Evolutionary conservation across 192 early-diverging fungal genomes (phyloP).

Genomic region (Cetraspora pellucida): DNA sequence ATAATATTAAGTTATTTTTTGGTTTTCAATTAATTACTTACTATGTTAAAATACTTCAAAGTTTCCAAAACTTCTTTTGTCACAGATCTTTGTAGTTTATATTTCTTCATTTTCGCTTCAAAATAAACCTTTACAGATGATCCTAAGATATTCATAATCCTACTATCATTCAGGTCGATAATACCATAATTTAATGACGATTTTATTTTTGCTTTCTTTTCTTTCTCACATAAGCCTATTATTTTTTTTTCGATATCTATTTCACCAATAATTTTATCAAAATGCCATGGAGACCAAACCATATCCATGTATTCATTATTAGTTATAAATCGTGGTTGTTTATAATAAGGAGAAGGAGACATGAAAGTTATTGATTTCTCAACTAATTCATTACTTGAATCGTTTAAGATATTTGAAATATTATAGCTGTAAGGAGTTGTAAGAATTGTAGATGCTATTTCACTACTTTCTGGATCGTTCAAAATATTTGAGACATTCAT

Average conservation of each 20-base stretch:
- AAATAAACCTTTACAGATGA: slow-evolving; percentile 23
- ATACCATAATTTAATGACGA: slow-evolving; percentile 32
- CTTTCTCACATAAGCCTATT: slow-evolving; percentile 24
- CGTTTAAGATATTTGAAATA: no score
- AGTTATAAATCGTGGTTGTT: slow-evolving; percentile 30
- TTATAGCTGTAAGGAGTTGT: not conserved
- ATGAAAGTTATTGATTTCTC: no score
- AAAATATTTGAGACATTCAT: no score
- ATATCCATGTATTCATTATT: slow-evolving; percentile 31
- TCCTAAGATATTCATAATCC: slow-evolving; percentile 15
- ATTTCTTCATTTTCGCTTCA: slow-evolving; percentile 20
- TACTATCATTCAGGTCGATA: slow-evolving; percentile 28
- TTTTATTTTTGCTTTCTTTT: slow-evolving; percentile 22
- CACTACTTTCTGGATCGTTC: no score
- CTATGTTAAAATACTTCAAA: slow-evolving; percentile 11
- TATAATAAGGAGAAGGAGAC: slow-evolving; percentile 15
- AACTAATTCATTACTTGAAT: no score
- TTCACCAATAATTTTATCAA: slow-evolving; percentile 22
- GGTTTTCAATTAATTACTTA: not conserved
- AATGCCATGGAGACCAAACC: slow-evolving; percentile 24
- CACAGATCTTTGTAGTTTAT: slow-evolving; percentile 15
- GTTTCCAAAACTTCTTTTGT: slow-evolving; percentile 17
- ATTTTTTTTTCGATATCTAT: slow-evolving; percentile 31
- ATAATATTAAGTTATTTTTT: slow-evolving; percentile 27
- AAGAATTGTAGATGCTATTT: slow-evolving; percentile 21